Base-by-base conservation (phyloP, 1,139 yeast species). In the Candida pseudocylindracea region DNA sequence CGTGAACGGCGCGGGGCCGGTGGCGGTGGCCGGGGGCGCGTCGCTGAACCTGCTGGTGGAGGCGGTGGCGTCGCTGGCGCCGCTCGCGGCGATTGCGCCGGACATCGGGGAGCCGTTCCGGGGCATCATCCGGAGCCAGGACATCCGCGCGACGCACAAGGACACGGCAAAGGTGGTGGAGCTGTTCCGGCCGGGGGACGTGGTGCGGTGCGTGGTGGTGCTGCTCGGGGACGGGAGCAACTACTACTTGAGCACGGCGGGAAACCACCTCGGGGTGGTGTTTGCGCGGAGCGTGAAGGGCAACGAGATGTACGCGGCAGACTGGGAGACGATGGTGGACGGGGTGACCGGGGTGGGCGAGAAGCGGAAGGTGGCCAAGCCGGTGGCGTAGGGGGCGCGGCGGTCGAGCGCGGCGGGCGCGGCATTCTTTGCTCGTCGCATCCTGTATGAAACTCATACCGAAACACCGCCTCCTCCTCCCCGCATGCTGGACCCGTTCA, bases 261-360 rank as follows among this genome's bases (percentile, higher is more conserved):
- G 74, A 41, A 81, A 88, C 50, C 94, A 88, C 44, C 59, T 85
- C 33, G 99, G 99, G 2, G 98, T 88, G 2, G 72, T 91, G 2
- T 79, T 85, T 50, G 96, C 98, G 8, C 71, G 63, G 42, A 60
- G 69, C 32, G 63, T 60, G 37, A 66, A 64, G 33, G 78, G 83
- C 9, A 72, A 67, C 33, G 55, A 74, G 38, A 72, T 91, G 88
- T 76, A 72, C 43, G 93, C 98, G 3, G 53, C 83, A 29, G 96
- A 88, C 53, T 91, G 98, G 96, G 85, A 83, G 51, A 78, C 83
- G 9, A 88, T 91, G 96, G 64, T 76, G 32, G 72, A 80, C 39
- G 71, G 73, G 4, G 57, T 54, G 30, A 70, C 83, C 4, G 95
- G 95, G 1, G 65, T 63, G 13, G 53, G 70, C 24, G 96, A 85